These are phyloP conservation scores for Ophiostoma tasmaniense DNA, from an alignment of 2,329 filamentous ascomycete genomes.

Conservation along the genomic window DNA sequence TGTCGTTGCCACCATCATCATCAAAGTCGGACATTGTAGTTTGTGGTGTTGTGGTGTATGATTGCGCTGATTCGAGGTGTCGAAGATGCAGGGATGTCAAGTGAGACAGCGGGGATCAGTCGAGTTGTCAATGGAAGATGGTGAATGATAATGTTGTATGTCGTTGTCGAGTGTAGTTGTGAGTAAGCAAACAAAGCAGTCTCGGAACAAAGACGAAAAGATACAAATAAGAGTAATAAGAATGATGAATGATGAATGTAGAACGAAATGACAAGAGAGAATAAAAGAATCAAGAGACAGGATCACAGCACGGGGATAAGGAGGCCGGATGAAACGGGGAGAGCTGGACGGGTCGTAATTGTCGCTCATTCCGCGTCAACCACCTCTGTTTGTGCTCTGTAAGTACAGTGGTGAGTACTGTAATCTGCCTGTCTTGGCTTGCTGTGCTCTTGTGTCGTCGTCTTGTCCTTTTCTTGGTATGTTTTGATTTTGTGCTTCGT, in stretches of 20 bases:
- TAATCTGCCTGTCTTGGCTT: neutral
- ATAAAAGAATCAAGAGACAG: neutral
- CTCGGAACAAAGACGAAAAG: no score
- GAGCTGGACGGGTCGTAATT: neutral
- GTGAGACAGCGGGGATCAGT: neutral
- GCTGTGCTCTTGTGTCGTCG: neutral
- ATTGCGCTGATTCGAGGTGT: neutral
- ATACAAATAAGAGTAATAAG: no score
- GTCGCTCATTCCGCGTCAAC: neutral
- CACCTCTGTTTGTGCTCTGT: neutral
- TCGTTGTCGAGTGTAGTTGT: no score
- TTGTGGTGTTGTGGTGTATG: neutral
- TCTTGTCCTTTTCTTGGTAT: neutral
- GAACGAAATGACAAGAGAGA: neutral
- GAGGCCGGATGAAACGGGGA: neutral
- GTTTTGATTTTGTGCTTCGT: neutral
- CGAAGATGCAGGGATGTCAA: neutral
- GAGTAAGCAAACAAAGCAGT: no score
- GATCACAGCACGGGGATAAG: neutral
- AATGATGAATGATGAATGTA: no score
- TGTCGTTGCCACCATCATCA: neutral
- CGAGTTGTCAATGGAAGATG: neutral
- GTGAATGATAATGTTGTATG: no score
- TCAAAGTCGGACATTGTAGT: slow-evolving; percentile 10
- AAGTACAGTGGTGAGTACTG: no score